These are phyloP conservation scores for Pyrrhoderma lamaoense DNA, from an alignment of 1,284 basidiomycete species.

Conservation along the genomic window DNA sequence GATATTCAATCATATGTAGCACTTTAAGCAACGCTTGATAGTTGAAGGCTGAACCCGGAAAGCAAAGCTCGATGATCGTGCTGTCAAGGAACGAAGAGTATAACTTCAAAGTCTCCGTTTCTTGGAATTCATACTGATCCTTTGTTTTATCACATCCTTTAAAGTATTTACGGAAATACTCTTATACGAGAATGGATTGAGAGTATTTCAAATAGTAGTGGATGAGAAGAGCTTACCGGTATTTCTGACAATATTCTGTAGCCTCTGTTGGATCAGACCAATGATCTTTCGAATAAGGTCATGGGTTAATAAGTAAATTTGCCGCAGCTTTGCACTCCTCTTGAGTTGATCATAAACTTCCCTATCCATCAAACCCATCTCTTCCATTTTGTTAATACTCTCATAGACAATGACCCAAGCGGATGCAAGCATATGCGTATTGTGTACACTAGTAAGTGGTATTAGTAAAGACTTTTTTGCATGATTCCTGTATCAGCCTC, in stretches of 20 bases:
- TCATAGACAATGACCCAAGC: conserved; percentile 64
- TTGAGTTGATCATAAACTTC: conserved; percentile 45
- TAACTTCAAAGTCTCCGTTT: conserved; percentile 46
- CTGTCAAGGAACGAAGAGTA: conserved; percentile 72
- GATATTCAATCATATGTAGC: conserved; percentile 52
- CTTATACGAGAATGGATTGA: neutral
- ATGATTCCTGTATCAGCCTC: no score
- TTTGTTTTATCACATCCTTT: conserved; percentile 19
- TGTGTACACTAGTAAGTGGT: conserved; percentile 50
- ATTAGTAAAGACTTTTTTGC: no score
- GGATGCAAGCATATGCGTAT: conserved; percentile 67
- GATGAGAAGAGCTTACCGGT: conserved; percentile 5
- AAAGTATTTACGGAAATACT: conserved; percentile 8
- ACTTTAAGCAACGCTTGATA: conserved; percentile 55
- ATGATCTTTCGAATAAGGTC: conserved; percentile 54
- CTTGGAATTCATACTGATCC: conserved; percentile 47
- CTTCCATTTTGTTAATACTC: conserved; percentile 43
- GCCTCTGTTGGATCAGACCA: conserved; percentile 41
- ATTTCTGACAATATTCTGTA: conserved; percentile 14
- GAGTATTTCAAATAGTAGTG: neutral
- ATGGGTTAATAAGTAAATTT: conserved; percentile 54
- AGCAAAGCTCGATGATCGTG: conserved; percentile 69
- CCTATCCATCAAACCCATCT: conserved; percentile 45
- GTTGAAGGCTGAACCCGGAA: conserved; percentile 59
- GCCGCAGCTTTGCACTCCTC: conserved; percentile 41